Evolutionary conservation across 2,329 filamentous ascomycete genomes (phyloP).

Genomic region (Monosporascus sp.): DNA sequence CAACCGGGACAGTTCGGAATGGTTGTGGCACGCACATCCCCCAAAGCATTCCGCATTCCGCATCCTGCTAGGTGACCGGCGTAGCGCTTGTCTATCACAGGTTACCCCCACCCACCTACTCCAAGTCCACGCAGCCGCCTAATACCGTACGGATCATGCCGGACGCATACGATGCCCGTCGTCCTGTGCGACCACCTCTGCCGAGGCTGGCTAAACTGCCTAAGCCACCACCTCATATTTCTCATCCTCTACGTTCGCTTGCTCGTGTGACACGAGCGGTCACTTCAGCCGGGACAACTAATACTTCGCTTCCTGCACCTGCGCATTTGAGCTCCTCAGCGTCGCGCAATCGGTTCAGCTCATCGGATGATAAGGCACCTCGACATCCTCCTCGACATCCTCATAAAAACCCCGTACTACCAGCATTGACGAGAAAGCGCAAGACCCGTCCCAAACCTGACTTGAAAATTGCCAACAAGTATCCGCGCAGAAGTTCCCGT

Average conservation of each 20-base stretch:
- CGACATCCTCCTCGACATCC: not conserved
- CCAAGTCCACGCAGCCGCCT: no score
- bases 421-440: constrained; percentile 8
- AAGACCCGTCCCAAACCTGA: constrained; percentile 4
- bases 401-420: no score
- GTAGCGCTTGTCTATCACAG: no score
- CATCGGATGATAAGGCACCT: constrained; percentile 1
- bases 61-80: no score
- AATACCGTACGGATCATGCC: not conserved
- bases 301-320: not conserved
- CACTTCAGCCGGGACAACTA: no score
- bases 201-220: not conserved
- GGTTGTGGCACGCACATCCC: no score
- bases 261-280: not conserved
- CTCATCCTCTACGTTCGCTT: not conserved
- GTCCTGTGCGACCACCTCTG: not conserved
- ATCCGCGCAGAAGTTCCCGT: constrained; percentile 1
- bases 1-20: not conserved
- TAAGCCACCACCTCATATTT: not conserved
- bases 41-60: no score
- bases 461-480: constrained; percentile 1
- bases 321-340: not conserved
- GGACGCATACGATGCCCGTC: not conserved
- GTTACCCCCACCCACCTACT: no score
- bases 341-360: not conserved